Base-by-base conservation (phyloP, 352 stramenopile genomes). In the Pythium guiyangense region DNA sequence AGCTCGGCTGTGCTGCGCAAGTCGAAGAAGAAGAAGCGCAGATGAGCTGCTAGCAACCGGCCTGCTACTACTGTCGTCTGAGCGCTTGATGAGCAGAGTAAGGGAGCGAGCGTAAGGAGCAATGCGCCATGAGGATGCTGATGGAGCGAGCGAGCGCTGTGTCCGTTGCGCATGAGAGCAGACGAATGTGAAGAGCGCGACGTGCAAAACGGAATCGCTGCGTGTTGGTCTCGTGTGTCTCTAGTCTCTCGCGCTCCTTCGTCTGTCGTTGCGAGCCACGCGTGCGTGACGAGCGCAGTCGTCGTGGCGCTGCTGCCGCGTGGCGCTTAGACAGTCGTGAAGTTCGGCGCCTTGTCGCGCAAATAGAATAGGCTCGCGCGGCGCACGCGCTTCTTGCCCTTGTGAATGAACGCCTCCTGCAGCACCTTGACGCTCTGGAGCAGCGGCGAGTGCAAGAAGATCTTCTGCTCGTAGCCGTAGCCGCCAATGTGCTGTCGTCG, bases 321-420 rank as follows among this genome's bases (percentile, higher is more conserved):
- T n/a, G n/a, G 34, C 35, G 29, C 44, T 70, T 90, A 93, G 45
- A 93, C 79, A 29, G 83, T 93, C 29, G 83, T 91, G 59, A 93
- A 79, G 53, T 75, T 88, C 37, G 83, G 83, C 29, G 77, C 77
- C 68, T 93, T 93, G 53, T 96, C 82, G 47, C 79, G 73, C 67
- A 96, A 68, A 70, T 97, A 97, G 69, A 94, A 96, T 49, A 97
- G 77, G 59, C 90, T 96, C 64, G 82, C 79, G 57, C 89, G 80
- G 52, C 88, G 84, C 62, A 96, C 86, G 34, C 86, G 79, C 78
- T 96, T 96, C 78, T 94, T 90, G 66, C 88, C 88, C 70, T 93
- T 94, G 67, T 93, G 84, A 69, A 97, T 93, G 68, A 94, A 96
- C 52, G 85, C 88, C 61, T 93, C 67, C 70, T 96, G 69, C 60